Evolutionary conservation across 148 eudicot species (phyloP).

Genomic region (Persicaria tinctoria): DNA sequence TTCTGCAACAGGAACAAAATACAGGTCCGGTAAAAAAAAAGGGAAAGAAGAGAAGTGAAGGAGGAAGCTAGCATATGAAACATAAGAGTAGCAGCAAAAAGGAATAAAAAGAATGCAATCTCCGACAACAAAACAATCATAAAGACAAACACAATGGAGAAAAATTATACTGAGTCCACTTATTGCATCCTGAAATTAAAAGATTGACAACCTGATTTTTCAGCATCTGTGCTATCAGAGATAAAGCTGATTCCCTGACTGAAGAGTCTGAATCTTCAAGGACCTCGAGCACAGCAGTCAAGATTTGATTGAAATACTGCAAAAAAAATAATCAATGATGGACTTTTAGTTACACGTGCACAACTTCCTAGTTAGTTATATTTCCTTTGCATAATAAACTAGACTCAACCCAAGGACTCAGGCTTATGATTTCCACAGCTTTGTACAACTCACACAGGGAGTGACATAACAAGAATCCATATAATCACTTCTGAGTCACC

Average conservation of each 20-base stretch:
- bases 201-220: conserved; percentile 41
- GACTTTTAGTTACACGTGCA: background rate
- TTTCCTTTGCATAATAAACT: background rate
- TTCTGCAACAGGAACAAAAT: conserved; percentile 40
- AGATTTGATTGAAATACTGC: conserved; percentile 89
- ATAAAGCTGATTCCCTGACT: conserved; percentile 57
- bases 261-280: conserved; percentile 76
- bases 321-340: conserved; percentile 11
- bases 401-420: background rate
- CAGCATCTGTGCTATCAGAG: conserved; percentile 77
- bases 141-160: background rate
- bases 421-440: background rate
- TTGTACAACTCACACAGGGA: background rate
- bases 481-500: background rate
- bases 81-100: background rate
- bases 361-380: background rate
- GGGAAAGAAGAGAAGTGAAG: background rate
- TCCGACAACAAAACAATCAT: background rate
- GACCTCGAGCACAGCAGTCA: conserved; percentile 75
- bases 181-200: background rate
- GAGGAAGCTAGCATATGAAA: background rate
- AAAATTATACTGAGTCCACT: background rate
- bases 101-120: background rate
- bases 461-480: background rate
- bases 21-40: background rate